phyloP scores from a whole-genome alignment of 768 basidiomycete species.

The Chlorophyllum brunneum region DNA sequence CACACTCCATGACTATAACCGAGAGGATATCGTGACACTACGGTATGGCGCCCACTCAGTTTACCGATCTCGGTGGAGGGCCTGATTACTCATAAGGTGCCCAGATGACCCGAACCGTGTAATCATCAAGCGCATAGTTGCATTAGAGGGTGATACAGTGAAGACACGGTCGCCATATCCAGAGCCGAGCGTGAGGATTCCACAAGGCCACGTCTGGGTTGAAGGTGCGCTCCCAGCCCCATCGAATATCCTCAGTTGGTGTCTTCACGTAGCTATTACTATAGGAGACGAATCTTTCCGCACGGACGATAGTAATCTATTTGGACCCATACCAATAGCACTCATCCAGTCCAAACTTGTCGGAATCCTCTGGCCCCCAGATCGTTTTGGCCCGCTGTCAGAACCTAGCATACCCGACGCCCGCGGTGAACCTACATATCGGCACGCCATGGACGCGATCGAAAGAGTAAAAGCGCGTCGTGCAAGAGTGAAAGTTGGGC shows the following conservation, averaged over 20 bases:
- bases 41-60: slow-evolving; percentile 32
- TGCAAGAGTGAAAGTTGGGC: slow-evolving; percentile 28
- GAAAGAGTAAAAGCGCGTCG: slow-evolving; percentile 35
- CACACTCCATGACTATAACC: slow-evolving; percentile 31
- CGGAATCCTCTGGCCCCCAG: slow-evolving; percentile 48
- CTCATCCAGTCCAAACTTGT: slow-evolving; percentile 49
- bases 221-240: slow-evolving; percentile 45
- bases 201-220: slow-evolving; percentile 68
- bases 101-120: slow-evolving; percentile 49
- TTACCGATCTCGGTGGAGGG: not conserved
- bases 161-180: slow-evolving; percentile 70
- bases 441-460: slow-evolving; percentile 32
- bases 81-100: slow-evolving; percentile 37
- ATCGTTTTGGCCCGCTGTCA: slow-evolving; percentile 37
- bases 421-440: slow-evolving; percentile 21
- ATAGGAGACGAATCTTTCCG: slow-evolving; percentile 64
- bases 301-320: slow-evolving; percentile 68
- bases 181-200: slow-evolving; percentile 47
- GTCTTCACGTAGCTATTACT: not conserved
- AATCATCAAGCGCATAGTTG: slow-evolving; percentile 66
- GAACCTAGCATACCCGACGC: slow-evolving; percentile 11
- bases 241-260: not conserved
- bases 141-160: slow-evolving; percentile 57
- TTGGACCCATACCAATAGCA: slow-evolving; percentile 56
- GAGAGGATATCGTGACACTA: slow-evolving; percentile 66